Evolutionary conservation across 1,284 basidiomycete genomes (phyloP), one percentile per base, ranked within the genome.

Genomic region (Cryptococcus sp.): DNA sequence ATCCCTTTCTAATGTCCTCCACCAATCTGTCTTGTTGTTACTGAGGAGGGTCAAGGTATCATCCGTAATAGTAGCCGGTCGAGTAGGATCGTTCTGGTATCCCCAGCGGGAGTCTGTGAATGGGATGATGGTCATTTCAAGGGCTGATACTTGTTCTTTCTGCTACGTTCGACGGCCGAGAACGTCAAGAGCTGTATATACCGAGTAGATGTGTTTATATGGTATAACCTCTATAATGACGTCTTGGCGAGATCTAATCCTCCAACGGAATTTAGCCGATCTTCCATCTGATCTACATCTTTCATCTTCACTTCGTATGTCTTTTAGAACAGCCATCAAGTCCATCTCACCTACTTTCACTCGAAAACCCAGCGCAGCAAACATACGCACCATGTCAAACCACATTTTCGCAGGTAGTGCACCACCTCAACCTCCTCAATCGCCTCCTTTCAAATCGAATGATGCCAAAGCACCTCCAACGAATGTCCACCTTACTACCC

Each of bases 401-500:
- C 55, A 56, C 46, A 43, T 53, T 30, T 53, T 47, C 55, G 49
- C 49, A n/a, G 13, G 0, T 8, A 47, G 49, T 15, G 55, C 49
- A 11, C 42, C 35, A 5, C 55, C 45, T 35, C 49, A 47, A 42
- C 43, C 49, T n/a, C 34, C 14, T 32, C 5, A 35, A 33, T 15
- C 49, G 34, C 10, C 34, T 5, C 4, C 11, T 5, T 10, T 46
- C 45, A 8, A 38, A 11, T 11, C 49, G 34, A 14, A 10, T 11
- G 8, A 46, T n/a, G 32, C 15, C 32, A 30, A 30, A n/a, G n/a
- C 55, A 5, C 42, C 57, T 23, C 56, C 61, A 3, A 57, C 57
- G 43, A 67, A 58, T 37, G 64, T 78, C 56, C 56, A 68, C 13
- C 83, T 94, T 46, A 82, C 84, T 43, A 83, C 83, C 0, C 90